phyloP scores from a whole-genome alignment of 129 eudicot genomes.

The Daucus carota region DNA sequence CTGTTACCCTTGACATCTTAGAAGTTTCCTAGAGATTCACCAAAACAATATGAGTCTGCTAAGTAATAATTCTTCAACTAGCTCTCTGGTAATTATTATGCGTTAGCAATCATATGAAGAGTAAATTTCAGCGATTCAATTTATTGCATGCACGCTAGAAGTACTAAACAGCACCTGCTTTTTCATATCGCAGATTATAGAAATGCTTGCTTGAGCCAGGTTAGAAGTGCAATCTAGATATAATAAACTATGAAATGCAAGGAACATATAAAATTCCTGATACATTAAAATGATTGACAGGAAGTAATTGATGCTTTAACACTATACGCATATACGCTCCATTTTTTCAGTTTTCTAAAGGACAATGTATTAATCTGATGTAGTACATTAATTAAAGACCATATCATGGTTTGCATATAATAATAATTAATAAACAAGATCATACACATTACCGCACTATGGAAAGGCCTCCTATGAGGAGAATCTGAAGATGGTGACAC shows the following conservation, averaged over 20 bases:
- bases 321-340: background rate
- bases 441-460: conserved; percentile 44
- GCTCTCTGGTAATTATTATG: background rate
- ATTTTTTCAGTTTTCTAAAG: background rate
- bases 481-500: conserved; percentile 81
- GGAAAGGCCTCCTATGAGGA: conserved; percentile 48
- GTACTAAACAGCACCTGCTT: background rate
- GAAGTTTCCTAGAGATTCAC: background rate
- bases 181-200: background rate
- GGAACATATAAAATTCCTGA: background rate
- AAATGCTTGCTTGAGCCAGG: background rate
- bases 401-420: background rate
- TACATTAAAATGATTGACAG: background rate
- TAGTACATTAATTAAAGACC: background rate
- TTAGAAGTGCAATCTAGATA: background rate
- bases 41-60: background rate
- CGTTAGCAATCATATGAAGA: background rate
- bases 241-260: background rate
- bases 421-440: background rate
- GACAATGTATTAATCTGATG: background rate
- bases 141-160: background rate
- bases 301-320: background rate
- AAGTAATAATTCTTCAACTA: too few species aligned
- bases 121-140: background rate
- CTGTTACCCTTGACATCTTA: background rate